Evolutionary conservation across 1,284 basidiomycete genomes (phyloP).

Genomic region (Cryptococcus sp.): DNA sequence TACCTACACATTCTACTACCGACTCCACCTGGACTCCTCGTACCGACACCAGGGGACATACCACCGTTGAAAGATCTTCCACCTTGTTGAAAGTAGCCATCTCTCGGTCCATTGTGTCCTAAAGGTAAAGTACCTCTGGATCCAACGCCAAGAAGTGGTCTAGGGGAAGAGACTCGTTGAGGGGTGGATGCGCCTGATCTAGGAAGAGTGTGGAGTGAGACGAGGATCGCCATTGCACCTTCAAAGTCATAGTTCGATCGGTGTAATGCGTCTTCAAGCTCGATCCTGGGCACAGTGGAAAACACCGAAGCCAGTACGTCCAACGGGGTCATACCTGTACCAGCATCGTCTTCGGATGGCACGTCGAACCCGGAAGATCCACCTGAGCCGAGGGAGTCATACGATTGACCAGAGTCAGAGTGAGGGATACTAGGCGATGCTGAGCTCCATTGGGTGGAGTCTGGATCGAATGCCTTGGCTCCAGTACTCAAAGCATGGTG

Average conservation of each 20-base stretch:
- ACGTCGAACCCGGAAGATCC: conserved; percentile 24
- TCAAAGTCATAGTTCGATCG: conserved; percentile 91
- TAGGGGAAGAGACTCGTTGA: conserved; percentile 32
- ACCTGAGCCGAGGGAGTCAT: conserved; percentile 37
- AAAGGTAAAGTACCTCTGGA: conserved; percentile 18
- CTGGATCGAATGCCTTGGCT: conserved; percentile 42
- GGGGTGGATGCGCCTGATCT: conserved; percentile 43
- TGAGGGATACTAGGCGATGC: conserved; percentile 13
- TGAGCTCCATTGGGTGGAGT: conserved; percentile 1
- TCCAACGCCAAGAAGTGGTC: conserved; percentile 31
- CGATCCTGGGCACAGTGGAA: conserved; percentile 75
- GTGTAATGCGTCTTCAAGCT: conserved; percentile 87
- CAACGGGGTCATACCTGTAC: conserved; percentile 89
- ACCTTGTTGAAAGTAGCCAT: conserved; percentile 42
- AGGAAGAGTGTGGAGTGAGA: conserved; percentile 58
- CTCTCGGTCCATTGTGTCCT: conserved; percentile 22
- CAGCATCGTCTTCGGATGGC: conserved; percentile 22
- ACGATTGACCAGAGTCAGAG: conserved; percentile 16
- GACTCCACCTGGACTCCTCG: conserved; percentile 53
- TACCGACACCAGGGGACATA: conserved; percentile 33
- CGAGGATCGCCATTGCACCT: conserved; percentile 83
- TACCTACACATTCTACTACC: conserved; percentile 82
- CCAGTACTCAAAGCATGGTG: conserved; percentile 29
- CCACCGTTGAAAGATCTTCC: conserved; percentile 31
- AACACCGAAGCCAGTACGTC: conserved; percentile 93